These are phyloP conservation scores for Crithidia expoeki DNA, from an alignment of 208 protist species.

Conservation along the genomic window DNA sequence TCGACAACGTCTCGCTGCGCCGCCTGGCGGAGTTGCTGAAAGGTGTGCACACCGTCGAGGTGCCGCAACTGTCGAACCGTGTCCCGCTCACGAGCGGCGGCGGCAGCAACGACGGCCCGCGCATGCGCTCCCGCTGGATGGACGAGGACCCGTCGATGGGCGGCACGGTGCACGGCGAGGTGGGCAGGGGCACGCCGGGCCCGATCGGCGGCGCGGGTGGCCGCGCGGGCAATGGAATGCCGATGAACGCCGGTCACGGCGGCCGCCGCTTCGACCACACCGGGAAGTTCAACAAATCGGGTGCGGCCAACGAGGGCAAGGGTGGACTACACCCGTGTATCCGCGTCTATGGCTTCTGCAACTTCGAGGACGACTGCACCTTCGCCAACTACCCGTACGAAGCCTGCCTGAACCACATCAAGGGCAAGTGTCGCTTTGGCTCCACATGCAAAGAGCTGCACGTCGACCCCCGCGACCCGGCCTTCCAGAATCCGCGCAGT, in stretches of 20 bases:
- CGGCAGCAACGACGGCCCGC: conserved; percentile 17
- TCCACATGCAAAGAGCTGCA: conserved; percentile 87
- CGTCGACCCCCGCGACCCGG: conserved; percentile 64
- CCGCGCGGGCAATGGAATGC: conserved; percentile 5
- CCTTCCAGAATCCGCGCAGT: conserved; percentile 63
- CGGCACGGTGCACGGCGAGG: conserved; percentile 14
- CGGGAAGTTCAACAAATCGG: conserved; percentile 26
- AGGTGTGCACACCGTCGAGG: conserved; percentile 43
- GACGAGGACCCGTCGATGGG: conserved; percentile 31
- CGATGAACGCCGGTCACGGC: conserved; percentile 1
- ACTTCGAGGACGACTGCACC: conserved; percentile 88
- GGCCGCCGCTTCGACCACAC: conserved; percentile 27
- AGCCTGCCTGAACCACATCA: conserved; percentile 90
- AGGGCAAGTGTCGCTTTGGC: conserved; percentile 90
- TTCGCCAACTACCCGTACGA: conserved; percentile 90
- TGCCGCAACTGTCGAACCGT: conserved; percentile 41
- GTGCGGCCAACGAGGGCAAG: conserved; percentile 28
- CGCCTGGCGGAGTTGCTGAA: conserved; percentile 74
- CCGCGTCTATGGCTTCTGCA: conserved; percentile 89
- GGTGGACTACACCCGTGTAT: conserved; percentile 78
- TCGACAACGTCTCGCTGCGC: conserved; percentile 79
- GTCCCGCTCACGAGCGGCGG: conserved; percentile 17
- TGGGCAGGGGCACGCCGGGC: conserved; percentile 13
- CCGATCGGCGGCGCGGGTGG: conserved; percentile 22
- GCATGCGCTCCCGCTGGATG: conserved; percentile 22